Base-by-base conservation (phyloP, 1,284 basidiomycete genomes). In the Microbotryum scabiosae region DNA sequence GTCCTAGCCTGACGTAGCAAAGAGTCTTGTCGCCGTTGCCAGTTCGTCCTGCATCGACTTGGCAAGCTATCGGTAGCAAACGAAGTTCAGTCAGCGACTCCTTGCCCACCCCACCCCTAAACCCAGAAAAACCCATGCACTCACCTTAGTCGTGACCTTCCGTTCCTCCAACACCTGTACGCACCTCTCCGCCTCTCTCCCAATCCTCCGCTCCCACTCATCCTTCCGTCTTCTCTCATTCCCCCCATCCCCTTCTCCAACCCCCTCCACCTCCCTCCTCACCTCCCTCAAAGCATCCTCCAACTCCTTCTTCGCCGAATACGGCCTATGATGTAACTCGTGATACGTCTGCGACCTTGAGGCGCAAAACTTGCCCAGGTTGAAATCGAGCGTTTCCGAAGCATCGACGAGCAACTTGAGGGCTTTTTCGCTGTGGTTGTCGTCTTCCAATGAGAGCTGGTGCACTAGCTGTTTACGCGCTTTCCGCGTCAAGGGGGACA, bases 161-260 rank as follows among this genome's bases (percentile, higher is more conserved):
- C 36, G 2, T 25, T 46, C 16, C 16, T 62, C 61, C 30, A 59
- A 9, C 36, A 30, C 18, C 41, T 32, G 44, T 8, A 23, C 25
- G 25, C 59, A 45, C 50, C 61, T 25, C 16, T 44, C 30, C 45
- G 61, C 61, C 49, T 63, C 36, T 41, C 36, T 41, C 36, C 36
- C 36, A 18, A 41, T 18, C 10, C 36, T 41, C 5, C 36, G 36
- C 16, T 41, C 36, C 36, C 36, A 41, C 36, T 41, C 36, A 41
- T 41, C 61, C 14, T 48, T 23, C 16, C 18, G 20, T 32, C 47
- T 18, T 20, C 30, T 3, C 23, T 28, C 16, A 25, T n/a, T 30
- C 23, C 32, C 4, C 30, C 18, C 12, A 28, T 45, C n/a, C 16
- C 25, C 8, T 18, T 12, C 36, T 18, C 16, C 36, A 18, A 41